A percentile compares a stretch with the other conserved stretches of the same genome.
Conservation (phyloP, 768 basidiomycete species). For the Panaeolus papilionaceus region DNA sequence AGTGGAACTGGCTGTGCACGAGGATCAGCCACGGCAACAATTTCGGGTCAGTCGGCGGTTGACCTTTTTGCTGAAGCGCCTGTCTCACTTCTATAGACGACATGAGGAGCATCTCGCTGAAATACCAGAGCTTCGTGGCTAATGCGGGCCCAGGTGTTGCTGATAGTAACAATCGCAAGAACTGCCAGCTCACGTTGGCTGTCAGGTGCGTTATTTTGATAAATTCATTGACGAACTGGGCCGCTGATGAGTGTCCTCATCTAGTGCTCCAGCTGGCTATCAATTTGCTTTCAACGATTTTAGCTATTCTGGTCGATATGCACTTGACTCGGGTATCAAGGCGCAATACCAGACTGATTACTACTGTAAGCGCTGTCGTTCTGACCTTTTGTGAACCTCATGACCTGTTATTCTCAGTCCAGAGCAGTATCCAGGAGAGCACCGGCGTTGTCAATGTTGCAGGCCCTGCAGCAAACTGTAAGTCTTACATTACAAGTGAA, state of each 20-base stretch:
- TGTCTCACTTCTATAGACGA: conserved; percentile 16
- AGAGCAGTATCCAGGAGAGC: conserved; percentile 22
- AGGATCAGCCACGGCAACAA: conserved; percentile 21
- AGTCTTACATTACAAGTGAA: not conserved
- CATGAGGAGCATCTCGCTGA: conserved; percentile 23
- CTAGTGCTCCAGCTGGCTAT: conserved; percentile 29
- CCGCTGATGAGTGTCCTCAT: not conserved
- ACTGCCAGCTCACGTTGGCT: conserved; percentile 29
- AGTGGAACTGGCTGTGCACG: conserved; percentile 28
- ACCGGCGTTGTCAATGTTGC: conserved; percentile 19
- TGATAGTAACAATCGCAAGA: conserved; percentile 26
- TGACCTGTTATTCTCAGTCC: conserved; percentile 23
- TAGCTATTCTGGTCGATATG: conserved; percentile 26
- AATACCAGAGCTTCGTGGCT: conserved; percentile 25
- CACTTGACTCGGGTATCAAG: conserved; percentile 25
- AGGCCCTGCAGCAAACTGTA: conserved; percentile 25
- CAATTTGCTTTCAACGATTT: conserved; percentile 32
- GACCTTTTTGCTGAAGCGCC: not conserved
- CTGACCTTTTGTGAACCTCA: not conserved
- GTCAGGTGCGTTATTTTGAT: conserved; percentile 24
- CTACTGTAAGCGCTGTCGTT: conserved; percentile 22
- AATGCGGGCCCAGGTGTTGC: conserved; percentile 25
- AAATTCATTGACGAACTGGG: not conserved
- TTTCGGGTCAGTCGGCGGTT: conserved; percentile 21
- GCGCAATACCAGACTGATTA: conserved; percentile 25